Evolutionary conservation across 2,329 filamentous ascomycete species (phyloP), one percentile per base, ranked within the genome.

Genomic region (Fonsecaea monophora): DNA sequence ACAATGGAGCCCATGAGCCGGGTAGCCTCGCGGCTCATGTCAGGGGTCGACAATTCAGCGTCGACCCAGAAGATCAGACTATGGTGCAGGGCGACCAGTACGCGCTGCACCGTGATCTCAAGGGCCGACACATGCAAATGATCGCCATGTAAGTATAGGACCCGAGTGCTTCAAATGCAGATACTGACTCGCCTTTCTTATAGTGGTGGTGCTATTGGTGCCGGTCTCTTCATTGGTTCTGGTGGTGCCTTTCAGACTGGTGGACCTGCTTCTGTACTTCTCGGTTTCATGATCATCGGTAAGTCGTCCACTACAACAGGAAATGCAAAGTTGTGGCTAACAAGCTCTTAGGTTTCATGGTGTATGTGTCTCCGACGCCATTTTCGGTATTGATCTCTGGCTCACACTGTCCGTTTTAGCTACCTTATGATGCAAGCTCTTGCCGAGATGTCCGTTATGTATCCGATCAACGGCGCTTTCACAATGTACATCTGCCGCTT

Each of bases 391-490:
- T 48, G 82, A 58, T 78, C 79, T 10, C 80, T 81, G 71, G 80
- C 81, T 42, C 74, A 81, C 13, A 81, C 80, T 18, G 40, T 54
- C 8, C 7, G 1, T 32, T 62, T 62, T 64, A 68, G 66, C 45
- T 70, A 71, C 58, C 83, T 86, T 72, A 86, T 84, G 9, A 82
- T 86, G 72, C 84, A 87, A 71, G 85, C 87, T 32, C 79, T 89
- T 57, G 87, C 84, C 54, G 87, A 89, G 78, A 69, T 89, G 65
- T 85, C 86, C 56, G 85, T 88, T 57, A 83, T 88, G 67, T 88
- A 85, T 65, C 87, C 87, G 0, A 82, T 89, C 66, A 86, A 86
- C 66, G 87, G 87, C 54, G 86, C 85, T 68, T 88, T 89, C 77
- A 87, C 84, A 75, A 84, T 83, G n/a, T 88, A 89, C 71, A 69